Percentiles rank a stretch among this genome's conserved stretches.
Conservation (phyloP, 2,329 filamentous ascomycete genomes). For the Trichoderma semiorbis region DNA sequence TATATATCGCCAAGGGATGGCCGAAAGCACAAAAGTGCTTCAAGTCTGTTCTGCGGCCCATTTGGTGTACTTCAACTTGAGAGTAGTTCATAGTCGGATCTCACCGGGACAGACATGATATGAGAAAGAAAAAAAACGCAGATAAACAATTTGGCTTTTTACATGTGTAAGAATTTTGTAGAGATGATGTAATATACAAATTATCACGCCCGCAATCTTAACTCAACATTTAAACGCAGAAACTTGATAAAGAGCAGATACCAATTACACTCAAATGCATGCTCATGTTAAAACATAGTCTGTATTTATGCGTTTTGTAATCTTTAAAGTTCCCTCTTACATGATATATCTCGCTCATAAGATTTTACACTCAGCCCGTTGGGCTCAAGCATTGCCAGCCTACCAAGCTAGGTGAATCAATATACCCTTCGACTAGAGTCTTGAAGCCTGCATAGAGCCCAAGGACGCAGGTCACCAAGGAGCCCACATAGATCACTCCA, state of each 20-base stretch:
- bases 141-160: neutral
- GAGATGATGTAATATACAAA: neutral
- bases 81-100: neutral
- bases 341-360: neutral
- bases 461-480: neutral
- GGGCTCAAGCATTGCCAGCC: neutral
- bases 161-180: rapidly evolving
- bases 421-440: neutral
- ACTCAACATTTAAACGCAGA: neutral
- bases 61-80: neutral
- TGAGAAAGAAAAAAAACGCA: neutral
- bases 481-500: neutral
- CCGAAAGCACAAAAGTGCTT: neutral
- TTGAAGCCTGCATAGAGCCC: neutral
- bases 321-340: neutral
- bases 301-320: neutral
- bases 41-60: neutral
- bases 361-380: neutral
- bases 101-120: neutral
- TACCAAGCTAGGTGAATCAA: neutral
- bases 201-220: no score
- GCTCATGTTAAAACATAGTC: neutral
- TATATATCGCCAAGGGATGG: neutral
- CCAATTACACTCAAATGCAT: neutral
- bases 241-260: neutral